phyloP scores from a whole-genome alignment of 2,329 filamentous ascomycete species.

The Stenocarpella maydis region DNA sequence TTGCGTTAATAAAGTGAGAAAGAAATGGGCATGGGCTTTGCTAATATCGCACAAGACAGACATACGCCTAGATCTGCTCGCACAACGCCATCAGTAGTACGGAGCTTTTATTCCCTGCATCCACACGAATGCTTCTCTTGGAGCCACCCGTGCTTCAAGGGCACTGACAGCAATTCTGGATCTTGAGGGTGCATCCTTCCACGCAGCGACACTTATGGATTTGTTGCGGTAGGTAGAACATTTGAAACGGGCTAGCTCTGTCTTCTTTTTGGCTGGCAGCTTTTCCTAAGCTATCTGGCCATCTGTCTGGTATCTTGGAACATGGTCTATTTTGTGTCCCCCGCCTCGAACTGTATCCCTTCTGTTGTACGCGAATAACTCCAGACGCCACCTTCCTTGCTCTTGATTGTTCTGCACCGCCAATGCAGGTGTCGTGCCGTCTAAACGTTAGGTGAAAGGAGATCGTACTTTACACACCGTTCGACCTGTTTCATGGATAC shows the following conservation, averaged over 20 bases:
- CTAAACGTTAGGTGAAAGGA: slow-evolving; percentile 85
- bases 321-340: neutral
- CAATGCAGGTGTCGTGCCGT: neutral
- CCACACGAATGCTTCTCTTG: neutral
- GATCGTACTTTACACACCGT: slow-evolving; percentile 88
- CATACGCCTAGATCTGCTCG: neutral
- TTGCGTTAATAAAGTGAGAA: slow-evolving; percentile 9
- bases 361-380: neutral
- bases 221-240: too few relatives aligned
- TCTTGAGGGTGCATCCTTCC: neutral
- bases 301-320: neutral
- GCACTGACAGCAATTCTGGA: too few relatives aligned
- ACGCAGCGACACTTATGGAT: too few relatives aligned
- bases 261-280: neutral
- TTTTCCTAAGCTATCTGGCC: neutral
- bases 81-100: neutral
- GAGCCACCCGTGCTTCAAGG: neutral
- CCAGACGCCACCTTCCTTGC: slow-evolving; percentile 10
- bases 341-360: neutral
- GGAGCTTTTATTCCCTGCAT: neutral
- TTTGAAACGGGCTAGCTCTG: neutral
- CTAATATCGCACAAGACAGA: neutral
- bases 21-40: slow-evolving; percentile 5
- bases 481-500: slow-evolving; percentile 67
- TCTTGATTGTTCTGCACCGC: neutral